These are phyloP conservation scores for Quercus ilex DNA, from an alignment of 306 rosid genomes.

Conservation along the genomic window DNA sequence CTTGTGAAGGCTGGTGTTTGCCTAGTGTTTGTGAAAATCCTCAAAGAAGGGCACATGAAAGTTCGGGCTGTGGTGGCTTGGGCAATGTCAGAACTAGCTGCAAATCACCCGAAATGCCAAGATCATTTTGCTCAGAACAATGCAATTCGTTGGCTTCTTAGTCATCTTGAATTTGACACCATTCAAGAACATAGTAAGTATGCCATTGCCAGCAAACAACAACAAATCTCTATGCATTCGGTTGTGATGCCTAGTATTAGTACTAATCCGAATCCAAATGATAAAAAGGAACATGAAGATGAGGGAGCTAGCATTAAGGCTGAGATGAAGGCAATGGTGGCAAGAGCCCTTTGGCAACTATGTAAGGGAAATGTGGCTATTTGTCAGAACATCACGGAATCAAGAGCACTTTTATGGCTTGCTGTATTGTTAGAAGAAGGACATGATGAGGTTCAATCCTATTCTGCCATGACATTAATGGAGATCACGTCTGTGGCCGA, in stretches of 20 bases:
- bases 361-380: conserved; percentile 48
- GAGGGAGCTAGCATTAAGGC: conserved; percentile 48
- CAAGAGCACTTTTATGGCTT: conserved; percentile 71
- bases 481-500: conserved; percentile 69
- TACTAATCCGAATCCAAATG: background rate
- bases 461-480: conserved; percentile 61
- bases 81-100: conserved; percentile 64
- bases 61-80: conserved; percentile 66
- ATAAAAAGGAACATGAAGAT: background rate
- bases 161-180: conserved; percentile 77
- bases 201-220: conserved; percentile 39
- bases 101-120: conserved; percentile 68
- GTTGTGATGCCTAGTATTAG: conserved; percentile 43
- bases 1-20: conserved; percentile 65
- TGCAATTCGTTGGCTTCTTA: conserved; percentile 59
- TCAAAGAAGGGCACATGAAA: conserved; percentile 76
- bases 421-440: conserved; percentile 70
- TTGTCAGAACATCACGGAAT: conserved; percentile 62
- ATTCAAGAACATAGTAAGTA: conserved; percentile 79
- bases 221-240: conserved; percentile 51
- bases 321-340: conserved; percentile 75
- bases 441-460: conserved; percentile 38
- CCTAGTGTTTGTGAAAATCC: conserved; percentile 54
- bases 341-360: conserved; percentile 65
- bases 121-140: conserved; percentile 74